A percentile compares a stretch with the other conserved stretches of the same genome.
These are phyloP conservation scores for Phellinidium pouzarii DNA, from an alignment of 1,284 basidiomycete species.

Conservation along the genomic window DNA sequence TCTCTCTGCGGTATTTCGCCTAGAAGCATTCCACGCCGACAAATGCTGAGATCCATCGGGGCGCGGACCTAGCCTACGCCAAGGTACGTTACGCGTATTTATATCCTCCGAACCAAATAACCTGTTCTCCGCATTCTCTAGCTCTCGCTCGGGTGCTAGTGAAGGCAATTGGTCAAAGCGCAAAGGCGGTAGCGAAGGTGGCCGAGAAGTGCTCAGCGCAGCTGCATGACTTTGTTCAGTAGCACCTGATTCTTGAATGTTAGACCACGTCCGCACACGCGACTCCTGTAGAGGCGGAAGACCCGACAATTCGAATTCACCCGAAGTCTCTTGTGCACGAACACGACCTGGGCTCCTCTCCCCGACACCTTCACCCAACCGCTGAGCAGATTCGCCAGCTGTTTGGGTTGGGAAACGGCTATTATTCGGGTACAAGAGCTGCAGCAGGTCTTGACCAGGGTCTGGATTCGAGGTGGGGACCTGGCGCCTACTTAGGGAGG, in stretches of 20 bases:
- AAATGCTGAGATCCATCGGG: not conserved
- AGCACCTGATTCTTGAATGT: not conserved
- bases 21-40: not conserved
- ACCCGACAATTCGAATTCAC: not conserved
- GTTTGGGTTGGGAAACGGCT: not conserved
- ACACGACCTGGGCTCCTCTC: not conserved
- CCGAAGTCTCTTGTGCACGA: not conserved
- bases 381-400: not conserved
- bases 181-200: constrained; percentile 12
- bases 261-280: constrained; percentile 2
- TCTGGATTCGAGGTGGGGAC: not conserved
- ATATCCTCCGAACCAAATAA: not conserved
- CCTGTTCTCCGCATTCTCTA: not conserved
- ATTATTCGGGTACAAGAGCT: not conserved
- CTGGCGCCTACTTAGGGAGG: not conserved
- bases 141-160: not conserved
- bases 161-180: constrained; percentile 6
- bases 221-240: not conserved
- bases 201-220: not conserved
- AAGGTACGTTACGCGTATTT: not conserved
- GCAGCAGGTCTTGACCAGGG: not conserved
- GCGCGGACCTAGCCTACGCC: not conserved
- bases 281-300: constrained; percentile 5
- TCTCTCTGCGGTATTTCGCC: not conserved
- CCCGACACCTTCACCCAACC: not conserved